Base-by-base conservation (phyloP, 192 early-diverging fungal genomes). In the Coemansia asiatica region DNA sequence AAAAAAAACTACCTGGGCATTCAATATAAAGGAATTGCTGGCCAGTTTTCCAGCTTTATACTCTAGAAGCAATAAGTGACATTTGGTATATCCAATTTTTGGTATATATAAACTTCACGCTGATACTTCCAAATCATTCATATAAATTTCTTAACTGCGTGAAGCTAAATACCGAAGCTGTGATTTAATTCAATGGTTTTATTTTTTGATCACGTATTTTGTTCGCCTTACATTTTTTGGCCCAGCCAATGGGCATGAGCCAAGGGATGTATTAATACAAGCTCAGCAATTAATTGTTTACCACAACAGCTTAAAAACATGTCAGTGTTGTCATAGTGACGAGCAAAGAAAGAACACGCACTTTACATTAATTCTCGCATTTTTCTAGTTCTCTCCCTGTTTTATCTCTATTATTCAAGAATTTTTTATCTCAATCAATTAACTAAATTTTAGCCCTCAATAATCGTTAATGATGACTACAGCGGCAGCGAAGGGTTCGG, bases 381-480 rank as follows among this genome's bases (percentile, higher is more conserved):
- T 54, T 26, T 25, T 13, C 25, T 23, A 25, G 10, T 54, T 12
- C 51, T 23, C 51, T 23, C 25, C 2, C 25, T 25, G 23, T 54
- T 54, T 54, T n/a, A 54, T 54, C 25, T 6, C 25, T 54, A 23
- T 22, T 54, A 22, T 54, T 19, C 15, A 49, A 33, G 31, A 6
- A 6, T 22, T 49, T 49, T 22, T 4, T 4, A 21, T 29, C 23
- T 12, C 54, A 56, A 27, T 18, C 25, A 44, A 44, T 1, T 1
- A 44, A 15, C 40, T 15, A 10, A 60, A 9, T 36, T 26, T 5
- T 8, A 15, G 19, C 25, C 4, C n/a, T 1, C n/a, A n/a, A n/a
- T 31, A 33, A 31, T 27, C 38, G 46, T 70, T 58, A 47, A 79
- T 79, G 77, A 79, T 79, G 77, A 68, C 77, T 6, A 71, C 77